Conservation (phyloP, 495 filamentous ascomycete genomes). For the Cairneyella variabilis region DNA sequence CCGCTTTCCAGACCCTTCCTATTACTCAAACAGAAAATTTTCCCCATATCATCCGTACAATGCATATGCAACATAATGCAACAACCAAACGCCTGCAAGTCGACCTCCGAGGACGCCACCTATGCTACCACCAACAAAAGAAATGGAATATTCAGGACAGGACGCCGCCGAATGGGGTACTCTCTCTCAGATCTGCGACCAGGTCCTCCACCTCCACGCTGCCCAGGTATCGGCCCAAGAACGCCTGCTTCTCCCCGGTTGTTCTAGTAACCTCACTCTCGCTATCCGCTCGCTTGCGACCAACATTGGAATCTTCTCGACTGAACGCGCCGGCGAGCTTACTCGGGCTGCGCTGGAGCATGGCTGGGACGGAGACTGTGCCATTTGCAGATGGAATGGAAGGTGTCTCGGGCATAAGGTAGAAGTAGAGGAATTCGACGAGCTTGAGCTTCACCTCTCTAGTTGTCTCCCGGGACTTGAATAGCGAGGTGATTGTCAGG, state of each 20-base stretch:
- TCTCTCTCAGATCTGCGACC: conserved; percentile 84
- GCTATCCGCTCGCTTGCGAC: conserved; percentile 25
- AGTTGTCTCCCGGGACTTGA: conserved; percentile 77
- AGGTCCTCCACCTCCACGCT: conserved; percentile 93
- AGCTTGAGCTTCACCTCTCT: conserved; percentile 89
- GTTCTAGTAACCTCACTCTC: conserved; percentile 51
- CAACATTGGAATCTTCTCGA: conserved; percentile 21
- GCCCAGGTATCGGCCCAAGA: conserved; percentile 75
- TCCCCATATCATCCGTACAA: conserved; percentile 2
- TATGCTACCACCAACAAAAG: conserved; percentile 13
- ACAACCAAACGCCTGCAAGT: conserved; percentile 15
- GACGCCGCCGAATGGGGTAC: conserved; percentile 60
- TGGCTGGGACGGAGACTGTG: conserved; percentile 31
- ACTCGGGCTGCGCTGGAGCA: conserved; percentile 66
- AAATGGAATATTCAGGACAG: conserved; percentile 32
- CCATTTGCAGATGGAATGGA: conserved; percentile 42
- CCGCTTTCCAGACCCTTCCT: background rate
- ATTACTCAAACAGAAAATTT: conserved; percentile 16
- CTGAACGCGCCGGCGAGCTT: conserved; percentile 56
- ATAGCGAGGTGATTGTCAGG: conserved; percentile 87
- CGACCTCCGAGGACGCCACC: conserved; percentile 9
- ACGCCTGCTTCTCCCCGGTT: conserved; percentile 82
- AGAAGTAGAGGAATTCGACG: conserved; percentile 93
- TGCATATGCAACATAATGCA: too few relatives aligned
- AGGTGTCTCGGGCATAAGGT: conserved; percentile 88